These are phyloP conservation scores for Globisporangium iwayamae DNA, from an alignment of 352 stramenopile genomes.

Conservation along the genomic window DNA sequence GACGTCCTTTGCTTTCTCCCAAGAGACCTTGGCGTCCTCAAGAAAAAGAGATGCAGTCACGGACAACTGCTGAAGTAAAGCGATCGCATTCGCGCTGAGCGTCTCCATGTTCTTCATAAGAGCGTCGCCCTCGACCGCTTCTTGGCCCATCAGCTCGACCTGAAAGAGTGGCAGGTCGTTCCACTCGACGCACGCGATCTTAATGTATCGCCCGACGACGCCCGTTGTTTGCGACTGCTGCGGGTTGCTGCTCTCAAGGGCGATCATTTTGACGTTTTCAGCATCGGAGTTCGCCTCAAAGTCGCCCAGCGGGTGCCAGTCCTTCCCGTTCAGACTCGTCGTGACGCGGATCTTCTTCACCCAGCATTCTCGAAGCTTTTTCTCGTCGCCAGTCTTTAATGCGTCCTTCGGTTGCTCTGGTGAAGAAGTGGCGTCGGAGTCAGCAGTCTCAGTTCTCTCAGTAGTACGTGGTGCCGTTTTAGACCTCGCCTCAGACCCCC, in stretches of 20 bases:
- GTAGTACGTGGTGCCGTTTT: neutral
- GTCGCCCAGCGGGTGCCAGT: conserved; percentile 57
- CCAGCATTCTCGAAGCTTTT: conserved; percentile 36
- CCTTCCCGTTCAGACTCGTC: conserved; percentile 56
- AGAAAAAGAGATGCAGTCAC: conserved; percentile 47
- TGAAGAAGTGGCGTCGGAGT: too few relatives aligned
- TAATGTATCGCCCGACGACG: conserved; percentile 51
- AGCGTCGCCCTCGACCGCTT: conserved; percentile 47
- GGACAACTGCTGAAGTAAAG: conserved; percentile 51
- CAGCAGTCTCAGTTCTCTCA: neutral
- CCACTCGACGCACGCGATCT: conserved; percentile 66
- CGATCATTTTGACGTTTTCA: conserved; percentile 27
- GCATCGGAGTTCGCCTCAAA: conserved; percentile 57
- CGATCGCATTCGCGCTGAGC: conserved; percentile 35
- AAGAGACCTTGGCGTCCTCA: conserved; percentile 66
- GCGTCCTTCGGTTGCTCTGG: neutral
- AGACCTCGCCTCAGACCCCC: neutral
- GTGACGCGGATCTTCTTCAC: conserved; percentile 59
- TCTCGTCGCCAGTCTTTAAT: neutral
- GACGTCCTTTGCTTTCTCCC: conserved; percentile 66
- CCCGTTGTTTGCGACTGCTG: neutral
- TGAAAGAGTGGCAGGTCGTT: conserved; percentile 56
- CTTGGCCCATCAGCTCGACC: conserved; percentile 62
- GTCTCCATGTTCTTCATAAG: conserved; percentile 36
- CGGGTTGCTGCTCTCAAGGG: conserved; percentile 22